Percentiles rank a stretch among this genome's conserved stretches.
Conservation (phyloP, 345 rosid species). For the Salix caprea region DNA sequence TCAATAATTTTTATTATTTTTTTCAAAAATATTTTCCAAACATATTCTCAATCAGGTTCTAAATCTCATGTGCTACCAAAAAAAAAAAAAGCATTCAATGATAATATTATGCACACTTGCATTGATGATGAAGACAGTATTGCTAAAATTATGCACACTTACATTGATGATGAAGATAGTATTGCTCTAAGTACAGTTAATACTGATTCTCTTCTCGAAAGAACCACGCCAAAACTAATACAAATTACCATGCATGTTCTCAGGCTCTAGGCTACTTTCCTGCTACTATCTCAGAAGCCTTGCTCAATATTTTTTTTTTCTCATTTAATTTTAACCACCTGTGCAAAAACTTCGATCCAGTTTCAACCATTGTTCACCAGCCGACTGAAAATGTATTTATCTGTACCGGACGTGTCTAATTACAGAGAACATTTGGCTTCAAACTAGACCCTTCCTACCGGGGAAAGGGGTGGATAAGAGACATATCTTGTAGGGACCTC, state of each 20-base stretch:
- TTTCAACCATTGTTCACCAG: conserved; percentile 10
- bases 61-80: too few species aligned
- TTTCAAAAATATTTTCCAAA: too few species aligned
- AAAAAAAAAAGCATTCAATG: background rate
- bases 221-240: background rate
- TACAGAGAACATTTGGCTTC: conserved; percentile 14
- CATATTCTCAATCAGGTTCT: too few species aligned
- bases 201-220: conserved; percentile 16
- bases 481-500: conserved; percentile 49
- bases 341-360: background rate
- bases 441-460: conserved; percentile 65
- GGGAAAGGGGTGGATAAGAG: conserved; percentile 67
- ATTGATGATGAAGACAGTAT: conserved; percentile 17
- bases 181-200: conserved; percentile 6
- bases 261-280: conserved; percentile 5
- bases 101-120: conserved; percentile 42
- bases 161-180: conserved; percentile 20
- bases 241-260: conserved; percentile 16
- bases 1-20: too few species aligned
- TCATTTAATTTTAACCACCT: background rate
- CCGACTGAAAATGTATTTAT: conserved; percentile 17
- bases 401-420: conserved; percentile 11
- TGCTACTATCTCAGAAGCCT: conserved; percentile 2
- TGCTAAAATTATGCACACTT: conserved; percentile 39
- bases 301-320: conserved; percentile 5